Evolutionary conservation across 148 eudicot species (phyloP).

Genomic region (Nepenthes gracilis): DNA sequence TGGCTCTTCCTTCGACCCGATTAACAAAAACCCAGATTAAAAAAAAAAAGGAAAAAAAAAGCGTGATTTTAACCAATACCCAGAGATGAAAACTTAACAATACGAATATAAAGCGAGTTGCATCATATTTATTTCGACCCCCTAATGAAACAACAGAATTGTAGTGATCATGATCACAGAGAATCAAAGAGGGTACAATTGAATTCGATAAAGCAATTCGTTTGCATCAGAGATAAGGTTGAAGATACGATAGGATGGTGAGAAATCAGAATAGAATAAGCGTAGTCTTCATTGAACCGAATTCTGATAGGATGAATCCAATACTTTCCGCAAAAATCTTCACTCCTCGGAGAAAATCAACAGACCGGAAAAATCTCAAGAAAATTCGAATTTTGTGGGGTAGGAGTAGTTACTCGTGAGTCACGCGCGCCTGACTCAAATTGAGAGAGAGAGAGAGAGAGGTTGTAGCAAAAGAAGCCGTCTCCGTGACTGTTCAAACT

Average conservation of each 20-base stretch:
- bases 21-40: slow-evolving; percentile 18
- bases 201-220: neutral
- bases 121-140: neutral
- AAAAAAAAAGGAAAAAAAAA: slow-evolving; percentile 21
- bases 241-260: neutral
- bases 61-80: slow-evolving; percentile 15
- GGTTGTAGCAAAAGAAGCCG: no score
- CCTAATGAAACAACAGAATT: neutral
- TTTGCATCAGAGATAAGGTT: neutral
- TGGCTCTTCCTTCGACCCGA: slow-evolving; percentile 11
- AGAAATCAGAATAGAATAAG: neutral
- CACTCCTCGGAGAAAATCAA: no score
- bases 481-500: no score
- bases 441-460: no score
- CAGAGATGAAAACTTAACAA: slow-evolving; percentile 14
- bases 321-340: no score
- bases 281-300: no score
- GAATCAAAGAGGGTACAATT: neutral
- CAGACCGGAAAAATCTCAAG: no score
- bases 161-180: neutral
- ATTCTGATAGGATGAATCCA: no score
- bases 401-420: no score
- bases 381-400: no score
- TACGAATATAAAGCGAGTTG: neutral
- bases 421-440: no score